These are phyloP conservation scores for Cordyceps farinosa DNA, from an alignment of 2,329 filamentous ascomycete genomes.

Conservation along the genomic window DNA sequence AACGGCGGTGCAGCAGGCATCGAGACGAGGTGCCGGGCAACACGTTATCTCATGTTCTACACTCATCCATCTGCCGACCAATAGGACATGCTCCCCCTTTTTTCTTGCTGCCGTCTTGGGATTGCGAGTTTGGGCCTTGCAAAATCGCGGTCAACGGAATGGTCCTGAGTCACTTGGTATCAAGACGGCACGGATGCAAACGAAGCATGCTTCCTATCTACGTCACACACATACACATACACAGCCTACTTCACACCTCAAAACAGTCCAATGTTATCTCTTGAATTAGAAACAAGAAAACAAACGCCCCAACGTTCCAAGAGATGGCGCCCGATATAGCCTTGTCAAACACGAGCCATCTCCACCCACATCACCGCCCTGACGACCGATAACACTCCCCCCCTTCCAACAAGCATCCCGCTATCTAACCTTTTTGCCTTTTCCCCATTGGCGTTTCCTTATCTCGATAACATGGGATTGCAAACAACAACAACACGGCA, in stretches of 20 bases:
- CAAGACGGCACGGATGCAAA: too few relatives aligned
- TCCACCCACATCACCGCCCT: not conserved
- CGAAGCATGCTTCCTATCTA: not conserved
- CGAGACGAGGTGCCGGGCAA: too few relatives aligned
- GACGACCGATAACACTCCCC: constrained; percentile 9
- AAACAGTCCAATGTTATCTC: not conserved
- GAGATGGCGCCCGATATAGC: not conserved
- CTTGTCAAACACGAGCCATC: not conserved
- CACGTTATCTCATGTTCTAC: too few relatives aligned
- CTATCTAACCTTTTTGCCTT: not conserved
- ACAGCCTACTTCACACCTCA: not conserved
- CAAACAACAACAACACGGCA: not conserved
- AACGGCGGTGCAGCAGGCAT: too few relatives aligned
- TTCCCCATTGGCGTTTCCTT: not conserved
- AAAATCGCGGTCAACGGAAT: too few relatives aligned
- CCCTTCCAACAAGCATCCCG: not conserved
- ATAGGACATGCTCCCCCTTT: too few relatives aligned
- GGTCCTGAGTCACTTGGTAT: too few relatives aligned
- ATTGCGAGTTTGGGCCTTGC: too few relatives aligned
- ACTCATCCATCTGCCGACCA: too few relatives aligned
- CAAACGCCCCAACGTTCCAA: not conserved
- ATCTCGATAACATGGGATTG: not conserved
- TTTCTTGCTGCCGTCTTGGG: too few relatives aligned
- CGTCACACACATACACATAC: not conserved
- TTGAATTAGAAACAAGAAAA: not conserved